These are phyloP conservation scores for Sugiyamaella chiloensis DNA, from an alignment of 805 yeast species.

Conservation along the genomic window DNA sequence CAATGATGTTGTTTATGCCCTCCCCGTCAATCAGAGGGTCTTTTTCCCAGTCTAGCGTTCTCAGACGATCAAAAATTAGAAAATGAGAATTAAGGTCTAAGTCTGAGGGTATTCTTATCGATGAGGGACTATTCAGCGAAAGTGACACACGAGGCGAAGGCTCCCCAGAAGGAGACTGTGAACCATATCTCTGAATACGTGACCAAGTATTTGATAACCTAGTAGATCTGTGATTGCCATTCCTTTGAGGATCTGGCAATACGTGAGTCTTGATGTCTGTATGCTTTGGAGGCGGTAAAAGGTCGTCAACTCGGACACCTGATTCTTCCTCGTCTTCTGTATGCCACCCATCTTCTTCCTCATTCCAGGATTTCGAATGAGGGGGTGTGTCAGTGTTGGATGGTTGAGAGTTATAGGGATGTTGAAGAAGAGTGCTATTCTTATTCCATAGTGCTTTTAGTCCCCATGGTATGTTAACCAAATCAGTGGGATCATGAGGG, in stretches of 20 bases:
- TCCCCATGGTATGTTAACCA: slow-evolving; percentile 34
- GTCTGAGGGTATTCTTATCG: neutral
- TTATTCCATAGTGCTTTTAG: slow-evolving; percentile 32
- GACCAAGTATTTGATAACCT: neutral
- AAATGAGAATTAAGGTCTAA: slow-evolving; percentile 10
- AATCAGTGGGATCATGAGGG: slow-evolving; percentile 34
- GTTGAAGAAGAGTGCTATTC: neutral
- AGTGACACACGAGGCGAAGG: neutral
- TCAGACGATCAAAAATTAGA: slow-evolving; percentile 21
- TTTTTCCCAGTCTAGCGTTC: slow-evolving; percentile 29
- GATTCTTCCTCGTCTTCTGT: slow-evolving; percentile 14
- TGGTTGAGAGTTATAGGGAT: slow-evolving; percentile 1
- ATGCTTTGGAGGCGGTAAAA: neutral
- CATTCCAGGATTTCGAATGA: neutral
- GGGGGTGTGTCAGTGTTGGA: neutral
- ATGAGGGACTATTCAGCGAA: neutral
- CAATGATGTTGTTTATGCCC: slow-evolving; percentile 29
- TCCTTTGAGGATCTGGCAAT: too few species aligned
- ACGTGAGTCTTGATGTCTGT: neutral
- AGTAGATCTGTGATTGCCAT: neutral
- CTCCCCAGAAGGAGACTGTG: neutral
- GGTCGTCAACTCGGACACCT: neutral
- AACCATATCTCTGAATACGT: neutral
- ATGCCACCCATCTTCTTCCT: slow-evolving; percentile 12
- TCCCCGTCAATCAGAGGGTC: slow-evolving; percentile 32